These are phyloP conservation scores for Lipomyces mesembrius DNA, from an alignment of 805 yeast species.

Conservation along the genomic window DNA sequence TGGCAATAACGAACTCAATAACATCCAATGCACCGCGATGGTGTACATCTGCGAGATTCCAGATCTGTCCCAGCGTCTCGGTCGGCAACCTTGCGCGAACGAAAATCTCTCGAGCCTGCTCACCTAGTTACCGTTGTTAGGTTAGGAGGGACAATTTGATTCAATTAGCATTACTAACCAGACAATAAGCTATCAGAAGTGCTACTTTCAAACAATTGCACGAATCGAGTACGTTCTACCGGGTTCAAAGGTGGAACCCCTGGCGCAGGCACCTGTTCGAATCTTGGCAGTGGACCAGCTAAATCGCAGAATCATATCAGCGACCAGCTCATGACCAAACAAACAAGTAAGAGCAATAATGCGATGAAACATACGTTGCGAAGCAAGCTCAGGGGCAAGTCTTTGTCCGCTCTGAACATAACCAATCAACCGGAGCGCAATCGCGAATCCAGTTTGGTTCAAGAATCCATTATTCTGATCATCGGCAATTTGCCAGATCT, in stretches of 20 bases:
- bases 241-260: constrained; percentile 46
- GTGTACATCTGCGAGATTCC: constrained; percentile 83
- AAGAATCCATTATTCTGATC: constrained; percentile 83
- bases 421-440: constrained; percentile 87
- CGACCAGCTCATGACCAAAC: not conserved
- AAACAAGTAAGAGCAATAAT: not conserved
- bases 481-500: constrained; percentile 93
- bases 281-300: constrained; percentile 70
- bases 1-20: constrained; percentile 84
- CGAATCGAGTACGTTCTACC: constrained; percentile 46
- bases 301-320: constrained; percentile 27
- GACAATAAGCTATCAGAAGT: constrained; percentile 18
- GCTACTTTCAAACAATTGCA: constrained; percentile 37
- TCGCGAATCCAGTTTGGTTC: constrained; percentile 76
- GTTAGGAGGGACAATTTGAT: not conserved
- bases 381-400: constrained; percentile 58
- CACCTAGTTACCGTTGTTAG: constrained; percentile 45
- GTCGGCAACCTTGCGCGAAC: constrained; percentile 86
- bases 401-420: constrained; percentile 77
- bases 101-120: constrained; percentile 82
- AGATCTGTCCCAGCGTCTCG: constrained; percentile 76
- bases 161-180: constrained; percentile 13
- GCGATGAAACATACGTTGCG: constrained; percentile 43
- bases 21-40: constrained; percentile 73
- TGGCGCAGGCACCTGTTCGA: constrained; percentile 46